Evolutionary conservation across 345 rosid genomes (phyloP).

Genomic region (Sonneratia caseolaris): DNA sequence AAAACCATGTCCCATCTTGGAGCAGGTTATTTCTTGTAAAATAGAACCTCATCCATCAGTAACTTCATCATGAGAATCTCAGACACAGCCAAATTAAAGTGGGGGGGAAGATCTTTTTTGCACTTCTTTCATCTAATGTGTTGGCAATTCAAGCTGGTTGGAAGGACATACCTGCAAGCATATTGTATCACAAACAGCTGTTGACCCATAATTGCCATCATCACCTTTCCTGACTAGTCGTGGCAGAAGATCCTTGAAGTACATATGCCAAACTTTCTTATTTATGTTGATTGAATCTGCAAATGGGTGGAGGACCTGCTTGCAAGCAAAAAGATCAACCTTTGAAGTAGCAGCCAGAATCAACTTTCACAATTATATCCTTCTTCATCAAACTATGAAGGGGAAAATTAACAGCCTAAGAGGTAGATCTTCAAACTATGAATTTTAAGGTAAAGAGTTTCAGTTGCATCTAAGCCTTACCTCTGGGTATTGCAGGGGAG

Average conservation of each 20-base stretch:
- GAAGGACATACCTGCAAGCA: slow-evolving; percentile 64
- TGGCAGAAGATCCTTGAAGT: slow-evolving; percentile 72
- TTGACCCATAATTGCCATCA: slow-evolving; percentile 88
- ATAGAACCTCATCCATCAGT: background rate
- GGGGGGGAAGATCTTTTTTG: background rate
- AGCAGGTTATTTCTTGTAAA: background rate
- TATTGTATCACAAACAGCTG: slow-evolving; percentile 86
- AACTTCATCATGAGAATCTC: background rate
- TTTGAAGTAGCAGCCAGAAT: background rate
- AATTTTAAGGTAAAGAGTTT: background rate
- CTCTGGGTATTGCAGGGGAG: slow-evolving; percentile 77
- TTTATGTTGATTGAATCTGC: slow-evolving; percentile 77
- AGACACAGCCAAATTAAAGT: background rate
- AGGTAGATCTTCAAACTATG: background rate
- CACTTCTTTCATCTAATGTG: background rate
- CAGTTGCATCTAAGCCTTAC: slow-evolving; percentile 14
- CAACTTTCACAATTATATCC: background rate
- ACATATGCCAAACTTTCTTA: slow-evolving; percentile 67
- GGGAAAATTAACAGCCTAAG: background rate
- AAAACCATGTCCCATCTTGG: background rate
- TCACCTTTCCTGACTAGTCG: slow-evolving; percentile 66
- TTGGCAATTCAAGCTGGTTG: background rate
- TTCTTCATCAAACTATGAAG: background rate
- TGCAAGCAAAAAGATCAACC: background rate
- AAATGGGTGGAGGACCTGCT: slow-evolving; percentile 62